Evolutionary conservation across 108 stramenopile genomes (phyloP), one percentile per base, ranked within the genome.

Genomic region (Thalassiosira profunda): DNA sequence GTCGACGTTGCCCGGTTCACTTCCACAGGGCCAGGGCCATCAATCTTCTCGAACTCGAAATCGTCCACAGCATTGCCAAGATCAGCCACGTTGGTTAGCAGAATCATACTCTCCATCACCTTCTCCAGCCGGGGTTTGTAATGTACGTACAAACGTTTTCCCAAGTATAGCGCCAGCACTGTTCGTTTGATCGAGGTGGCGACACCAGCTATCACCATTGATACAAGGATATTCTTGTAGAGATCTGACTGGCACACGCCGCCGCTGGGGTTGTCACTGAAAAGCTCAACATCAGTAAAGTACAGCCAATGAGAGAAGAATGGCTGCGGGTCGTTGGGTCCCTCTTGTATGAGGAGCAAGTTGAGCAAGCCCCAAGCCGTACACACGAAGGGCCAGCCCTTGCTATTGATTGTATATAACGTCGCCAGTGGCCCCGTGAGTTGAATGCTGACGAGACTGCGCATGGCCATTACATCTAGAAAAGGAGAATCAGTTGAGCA

Each of bases 321-420:
- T 12, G 35, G 37, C 36, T 9, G n/a, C 36, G 65, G 63, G 37
- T 66, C 80, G 31, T 42, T 51, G 41, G 65, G 73, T 24, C 59
- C 47, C 12, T 80, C 88, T 30, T 91, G 85, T 8, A 94, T 52
- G 11, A 94, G 43, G 9, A 81, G 2, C 55, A 88, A 66, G 36
- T 84, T 86, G 67, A 70, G 78, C 10, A 86, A 8, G 4, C 76
- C 85, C 93, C 93, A 94, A 21, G 56, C 61, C 29, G 56, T 54
- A 0, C 82, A 14, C 14, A 90, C 5, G 35, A 92, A 85, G 1
- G 93, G 93, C 89, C 87, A 92, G 10, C 93, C 93, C 42, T 82
- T 85, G 30, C 87, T 83, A 62, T 92, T 81, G 4, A 90, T 80
- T 17, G 56, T 81, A 33, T 84, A 79, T 15, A 95, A 63, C 3